These are phyloP conservation scores for Yarrowia keelungensis DNA, from an alignment of 805 yeast genomes.

Conservation along the genomic window DNA sequence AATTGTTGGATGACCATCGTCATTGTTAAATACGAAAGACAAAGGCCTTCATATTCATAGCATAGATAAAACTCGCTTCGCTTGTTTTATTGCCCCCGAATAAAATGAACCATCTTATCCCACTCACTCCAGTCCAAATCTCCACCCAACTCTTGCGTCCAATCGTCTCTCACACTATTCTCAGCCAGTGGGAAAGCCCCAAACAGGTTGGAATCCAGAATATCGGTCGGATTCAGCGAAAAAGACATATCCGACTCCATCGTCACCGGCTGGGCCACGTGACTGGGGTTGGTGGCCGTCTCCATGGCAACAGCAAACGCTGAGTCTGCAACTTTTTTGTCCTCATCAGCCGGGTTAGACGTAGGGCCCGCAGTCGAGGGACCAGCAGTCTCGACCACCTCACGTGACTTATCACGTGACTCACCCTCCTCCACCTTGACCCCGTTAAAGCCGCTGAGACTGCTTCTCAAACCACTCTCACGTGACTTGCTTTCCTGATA, in stretches of 20 bases:
- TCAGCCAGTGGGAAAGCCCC: background rate
- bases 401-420: background rate
- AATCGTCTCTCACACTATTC: background rate
- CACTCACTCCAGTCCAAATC: constrained; percentile 36
- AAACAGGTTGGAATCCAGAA: constrained; percentile 27
- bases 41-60: too few relatives aligned
- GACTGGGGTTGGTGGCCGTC: constrained; percentile 5
- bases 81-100: background rate
- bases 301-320: constrained; percentile 16
- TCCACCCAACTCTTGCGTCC: constrained; percentile 31
- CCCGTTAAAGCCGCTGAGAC: background rate
- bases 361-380: background rate
- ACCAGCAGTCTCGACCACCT: too few relatives aligned
- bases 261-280: constrained; percentile 6
- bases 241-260: constrained; percentile 4
- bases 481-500: background rate
- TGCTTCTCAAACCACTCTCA: background rate
- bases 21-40: too few relatives aligned
- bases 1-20: too few relatives aligned
- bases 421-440: background rate
- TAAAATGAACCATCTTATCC: constrained; percentile 37
- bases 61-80: too few relatives aligned
- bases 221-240: constrained; percentile 19
- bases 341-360: background rate
- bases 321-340: background rate